Base-by-base conservation (phyloP, 2,329 filamentous ascomycete species). In the Paracamarosporium sp. region DNA sequence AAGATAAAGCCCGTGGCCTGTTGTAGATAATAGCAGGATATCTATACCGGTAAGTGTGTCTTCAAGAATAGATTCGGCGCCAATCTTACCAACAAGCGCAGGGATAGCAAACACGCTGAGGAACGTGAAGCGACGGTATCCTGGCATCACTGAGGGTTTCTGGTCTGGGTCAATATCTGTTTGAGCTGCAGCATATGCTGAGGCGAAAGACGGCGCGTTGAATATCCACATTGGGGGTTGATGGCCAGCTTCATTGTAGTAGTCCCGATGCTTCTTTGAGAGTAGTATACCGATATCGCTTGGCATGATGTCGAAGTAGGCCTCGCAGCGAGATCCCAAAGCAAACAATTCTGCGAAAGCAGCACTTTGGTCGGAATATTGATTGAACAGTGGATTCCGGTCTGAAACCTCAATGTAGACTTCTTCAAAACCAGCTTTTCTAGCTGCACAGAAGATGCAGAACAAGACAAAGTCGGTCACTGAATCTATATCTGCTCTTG, bases 301-400 rank as follows among this genome's bases (percentile, higher is more conserved):
- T 1, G 70, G 75, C 40, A 65, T 68, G 47, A 88, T 80, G 57
- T 86, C 85, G 56, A 88, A 87, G 65, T 88, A 88, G 0, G 83
- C 79, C 58, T 88, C 85, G 65, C 86, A 89, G 53, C 86, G 83
- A 3, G 86, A 88, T 1, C 86, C 86, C 1, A 88, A 76, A 0
- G 85, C 86, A 72, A 87, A 88, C 0, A 87, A 81, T 67, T 88
- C 86, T 0, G 86, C 83, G 64, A 88, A 88, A 6, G 85, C 85
- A 30, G 85, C 86, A 13, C 86, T 86, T 69, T 89, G 86, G 55
- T 88, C 86, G 1, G 85, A 78, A 55, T 87, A 86, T 20, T 82
- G 79, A 53, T 87, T 84, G 70, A 87, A 86, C 9, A 88, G 75
- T 0, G 85, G 86, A 63, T 87, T 88, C 7, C 85, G 79, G 65